A percentile compares a stretch with the other conserved stretches of the same genome.
Conservation (phyloP, 148 eudicot genomes). For the Rhododendron kiyosumense region DNA sequence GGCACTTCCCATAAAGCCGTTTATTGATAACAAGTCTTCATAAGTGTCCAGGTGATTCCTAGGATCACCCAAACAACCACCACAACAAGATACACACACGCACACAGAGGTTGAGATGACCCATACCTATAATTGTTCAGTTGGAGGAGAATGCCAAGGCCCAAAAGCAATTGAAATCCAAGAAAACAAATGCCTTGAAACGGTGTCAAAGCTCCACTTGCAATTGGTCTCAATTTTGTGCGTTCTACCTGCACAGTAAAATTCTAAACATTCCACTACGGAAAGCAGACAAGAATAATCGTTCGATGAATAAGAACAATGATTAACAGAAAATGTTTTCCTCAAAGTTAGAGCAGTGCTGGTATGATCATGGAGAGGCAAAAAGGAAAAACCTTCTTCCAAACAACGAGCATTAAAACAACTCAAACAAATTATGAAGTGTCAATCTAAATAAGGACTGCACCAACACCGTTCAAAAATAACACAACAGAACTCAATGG, state of each 20-base stretch:
- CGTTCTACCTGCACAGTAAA: constrained; percentile 64
- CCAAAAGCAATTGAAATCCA: constrained; percentile 68
- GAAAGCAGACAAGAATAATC: background rate
- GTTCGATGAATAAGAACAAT: background rate
- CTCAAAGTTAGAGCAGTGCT: background rate
- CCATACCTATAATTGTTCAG: constrained; percentile 70
- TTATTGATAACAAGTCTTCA: background rate
- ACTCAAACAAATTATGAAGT: background rate
- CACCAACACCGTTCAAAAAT: background rate
- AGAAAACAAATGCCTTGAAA: constrained; percentile 76
- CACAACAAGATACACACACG: background rate
- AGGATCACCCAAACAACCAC: background rate
- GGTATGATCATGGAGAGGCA: background rate
- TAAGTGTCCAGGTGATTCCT: background rate
- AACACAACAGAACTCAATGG: background rate
- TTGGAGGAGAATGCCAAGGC: constrained; percentile 86
- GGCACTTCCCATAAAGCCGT: background rate
- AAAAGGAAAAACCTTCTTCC: background rate
- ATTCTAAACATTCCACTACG: background rate
- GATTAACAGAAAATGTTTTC: too few species aligned
- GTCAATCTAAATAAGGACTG: background rate
- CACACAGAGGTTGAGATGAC: background rate
- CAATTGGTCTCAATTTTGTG: constrained; percentile 68
- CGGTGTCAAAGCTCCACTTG: constrained; percentile 76
- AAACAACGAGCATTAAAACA: background rate